phyloP scores from a whole-genome alignment of 768 basidiomycete species.

The Mycena floridula region DNA sequence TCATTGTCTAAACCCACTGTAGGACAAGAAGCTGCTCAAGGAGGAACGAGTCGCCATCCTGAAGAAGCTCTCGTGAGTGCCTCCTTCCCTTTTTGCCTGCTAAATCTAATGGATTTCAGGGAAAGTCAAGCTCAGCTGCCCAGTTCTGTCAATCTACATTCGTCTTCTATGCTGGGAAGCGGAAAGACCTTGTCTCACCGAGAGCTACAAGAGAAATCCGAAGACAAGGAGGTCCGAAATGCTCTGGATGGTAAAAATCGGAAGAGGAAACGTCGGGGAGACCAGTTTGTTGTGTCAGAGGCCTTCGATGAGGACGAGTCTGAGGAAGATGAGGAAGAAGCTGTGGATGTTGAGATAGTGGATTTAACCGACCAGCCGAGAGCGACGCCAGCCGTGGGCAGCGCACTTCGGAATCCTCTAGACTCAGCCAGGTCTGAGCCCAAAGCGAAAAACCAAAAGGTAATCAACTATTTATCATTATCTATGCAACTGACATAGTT shows the following conservation, averaged over 20 bases:
- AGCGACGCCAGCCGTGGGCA: slow-evolving; percentile 38
- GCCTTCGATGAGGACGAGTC: no score
- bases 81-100: slow-evolving; percentile 1
- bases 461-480: slow-evolving; percentile 19
- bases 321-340: slow-evolving; percentile 24
- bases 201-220: slow-evolving; percentile 49
- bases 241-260: slow-evolving; percentile 41
- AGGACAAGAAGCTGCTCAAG: slow-evolving; percentile 92
- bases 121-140: slow-evolving; percentile 69
- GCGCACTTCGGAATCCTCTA: slow-evolving; percentile 60
- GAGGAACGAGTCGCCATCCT: slow-evolving; percentile 76
- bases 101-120: slow-evolving; percentile 35
- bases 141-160: slow-evolving; percentile 54
- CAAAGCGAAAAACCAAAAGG: slow-evolving; percentile 39
- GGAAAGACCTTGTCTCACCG: slow-evolving; percentile 57
- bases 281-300: slow-evolving; percentile 31
- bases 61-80: slow-evolving; percentile 73
- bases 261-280: slow-evolving; percentile 42
- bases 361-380: slow-evolving; percentile 6
- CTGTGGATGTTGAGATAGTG: slow-evolving; percentile 17
- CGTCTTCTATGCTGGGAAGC: slow-evolving; percentile 81
- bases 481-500: slow-evolving; percentile 5
- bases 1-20: slow-evolving; percentile 5
- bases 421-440: slow-evolving; percentile 45
- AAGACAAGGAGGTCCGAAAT: slow-evolving; percentile 57